Evolutionary conservation across 306 rosid species (phyloP).

Genomic region (Acmispon strigosus): DNA sequence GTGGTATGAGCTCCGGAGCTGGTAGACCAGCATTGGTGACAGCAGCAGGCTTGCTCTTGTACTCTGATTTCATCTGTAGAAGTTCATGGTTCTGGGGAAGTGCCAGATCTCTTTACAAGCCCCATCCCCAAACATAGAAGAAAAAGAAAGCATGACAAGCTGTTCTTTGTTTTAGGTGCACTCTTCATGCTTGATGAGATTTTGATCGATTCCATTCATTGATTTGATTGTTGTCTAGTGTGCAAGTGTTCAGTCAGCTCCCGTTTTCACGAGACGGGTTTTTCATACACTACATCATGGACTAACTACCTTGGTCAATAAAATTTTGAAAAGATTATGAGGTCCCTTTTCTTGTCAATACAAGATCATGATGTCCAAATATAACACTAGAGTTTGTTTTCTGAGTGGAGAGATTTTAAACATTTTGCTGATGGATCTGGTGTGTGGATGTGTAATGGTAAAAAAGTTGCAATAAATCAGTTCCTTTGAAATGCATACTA

Average conservation of each 20-base stretch:
- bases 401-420: too few species aligned
- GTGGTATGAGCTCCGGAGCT: neutral
- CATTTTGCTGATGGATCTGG: too few species aligned
- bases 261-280: neutral
- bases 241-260: neutral
- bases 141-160: neutral
- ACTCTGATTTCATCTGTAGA: neutral
- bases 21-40: neutral
- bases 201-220: conserved; percentile 35
- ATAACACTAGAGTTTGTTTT: too few species aligned
- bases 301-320: neutral
- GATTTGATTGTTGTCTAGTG: conserved; percentile 12
- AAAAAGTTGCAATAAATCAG: neutral
- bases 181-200: conserved; percentile 7
- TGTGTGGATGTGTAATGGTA: neutral
- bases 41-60: neutral
- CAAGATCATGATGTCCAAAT: too few species aligned
- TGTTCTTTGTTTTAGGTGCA: conserved; percentile 8
- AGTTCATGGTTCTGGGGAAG: conserved; percentile 15
- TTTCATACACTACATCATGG: neutral
- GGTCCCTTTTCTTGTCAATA: neutral
- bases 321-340: neutral
- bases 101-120: neutral
- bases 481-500: neutral
- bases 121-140: neutral